A percentile compares a stretch with the other conserved stretches of the same genome.
Evolutionary conservation across 1,139 yeast genomes (phyloP).

Genomic region (Candida tunisiensis): DNA sequence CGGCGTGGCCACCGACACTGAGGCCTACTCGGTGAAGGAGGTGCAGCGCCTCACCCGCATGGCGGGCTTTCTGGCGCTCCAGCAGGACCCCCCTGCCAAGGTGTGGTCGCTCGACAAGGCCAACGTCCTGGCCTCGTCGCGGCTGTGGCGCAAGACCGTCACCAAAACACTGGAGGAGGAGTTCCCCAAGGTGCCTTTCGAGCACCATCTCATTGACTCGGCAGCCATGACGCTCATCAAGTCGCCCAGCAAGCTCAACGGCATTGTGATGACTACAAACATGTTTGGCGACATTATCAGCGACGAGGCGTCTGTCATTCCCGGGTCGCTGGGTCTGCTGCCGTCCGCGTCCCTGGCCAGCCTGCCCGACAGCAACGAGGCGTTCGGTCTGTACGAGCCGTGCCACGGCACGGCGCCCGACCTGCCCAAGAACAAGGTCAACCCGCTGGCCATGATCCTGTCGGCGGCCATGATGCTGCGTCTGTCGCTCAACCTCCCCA

Average conservation of each 20-base stretch:
- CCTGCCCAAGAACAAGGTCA: constrained; percentile 69
- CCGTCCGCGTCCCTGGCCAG: constrained; percentile 96
- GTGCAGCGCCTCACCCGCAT: constrained; percentile 90
- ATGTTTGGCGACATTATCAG: constrained; percentile 98
- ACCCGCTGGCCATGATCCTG: constrained; percentile 87
- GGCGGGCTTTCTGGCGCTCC: constrained; percentile 96
- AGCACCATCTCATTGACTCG: constrained; percentile 93
- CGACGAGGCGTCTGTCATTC: constrained; percentile 95
- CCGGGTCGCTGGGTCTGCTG: constrained; percentile 87
- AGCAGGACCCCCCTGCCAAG: constrained; percentile 83
- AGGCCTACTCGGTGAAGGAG: constrained; percentile 76
- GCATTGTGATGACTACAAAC: constrained; percentile 80
- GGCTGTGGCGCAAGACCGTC: constrained; percentile 92
- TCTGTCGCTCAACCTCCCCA: constrained; percentile 61
- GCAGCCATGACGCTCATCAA: constrained; percentile 96
- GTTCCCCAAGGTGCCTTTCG: constrained; percentile 71
- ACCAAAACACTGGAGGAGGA: constrained; percentile 69
- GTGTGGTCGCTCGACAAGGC: constrained; percentile 96
- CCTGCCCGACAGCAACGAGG: constrained; percentile 81
- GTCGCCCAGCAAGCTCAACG: constrained; percentile 79
- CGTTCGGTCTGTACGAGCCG: constrained; percentile 94
- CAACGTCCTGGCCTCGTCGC: constrained; percentile 86
- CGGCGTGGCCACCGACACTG: constrained; percentile 86
- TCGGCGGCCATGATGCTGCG: constrained; percentile 97
- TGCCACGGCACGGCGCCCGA: constrained; percentile 99